These are phyloP conservation scores for Talaromyces sp. DNA, from an alignment of 2,329 filamentous ascomycete species.

Conservation along the genomic window DNA sequence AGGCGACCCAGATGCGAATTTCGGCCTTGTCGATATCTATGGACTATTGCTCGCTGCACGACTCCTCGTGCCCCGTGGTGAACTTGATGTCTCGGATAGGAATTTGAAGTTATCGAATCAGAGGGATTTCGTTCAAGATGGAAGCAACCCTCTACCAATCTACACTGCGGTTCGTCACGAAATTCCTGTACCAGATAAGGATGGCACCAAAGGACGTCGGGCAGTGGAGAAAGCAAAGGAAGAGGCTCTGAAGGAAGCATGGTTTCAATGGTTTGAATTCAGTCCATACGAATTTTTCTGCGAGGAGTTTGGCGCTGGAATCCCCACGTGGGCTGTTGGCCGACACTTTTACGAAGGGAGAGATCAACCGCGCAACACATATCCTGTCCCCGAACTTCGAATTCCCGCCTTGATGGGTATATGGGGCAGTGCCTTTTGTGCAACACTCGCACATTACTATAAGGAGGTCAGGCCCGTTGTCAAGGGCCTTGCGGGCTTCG, in stretches of 20 bases:
- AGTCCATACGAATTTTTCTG: conserved; percentile 34
- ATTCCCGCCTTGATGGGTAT: conserved; percentile 83
- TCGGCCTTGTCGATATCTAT: conserved; percentile 91
- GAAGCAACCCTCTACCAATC: conserved; percentile 81
- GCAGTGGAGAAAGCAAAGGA: conserved; percentile 38
- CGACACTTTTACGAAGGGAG: conserved; percentile 26
- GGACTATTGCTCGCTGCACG: conserved; percentile 79
- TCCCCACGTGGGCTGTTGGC: conserved; percentile 34
- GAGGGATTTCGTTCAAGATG: conserved; percentile 66
- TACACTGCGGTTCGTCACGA: conserved; percentile 95
- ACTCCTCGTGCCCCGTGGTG: conserved; percentile 78
- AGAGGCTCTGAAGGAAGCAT: conserved; percentile 56
- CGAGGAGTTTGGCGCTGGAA: conserved; percentile 32
- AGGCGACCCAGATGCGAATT: conserved; percentile 71
- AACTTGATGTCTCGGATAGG: conserved; percentile 66
- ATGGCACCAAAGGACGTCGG: conserved; percentile 23
- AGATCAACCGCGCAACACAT: conserved; percentile 44
- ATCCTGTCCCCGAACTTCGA: conserved; percentile 74
- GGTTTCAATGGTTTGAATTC: conserved; percentile 36
- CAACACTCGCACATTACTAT: conserved; percentile 93
- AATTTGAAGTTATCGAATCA: conserved; percentile 94
- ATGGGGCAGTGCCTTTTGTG: conserved; percentile 96
- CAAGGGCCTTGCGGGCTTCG: conserved; percentile 67
- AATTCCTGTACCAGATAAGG: conserved; percentile 61
- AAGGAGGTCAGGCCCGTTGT: conserved; percentile 83